These are phyloP conservation scores for Colletotrichum lini DNA, from an alignment of 2,329 filamentous ascomycete species.

Conservation along the genomic window DNA sequence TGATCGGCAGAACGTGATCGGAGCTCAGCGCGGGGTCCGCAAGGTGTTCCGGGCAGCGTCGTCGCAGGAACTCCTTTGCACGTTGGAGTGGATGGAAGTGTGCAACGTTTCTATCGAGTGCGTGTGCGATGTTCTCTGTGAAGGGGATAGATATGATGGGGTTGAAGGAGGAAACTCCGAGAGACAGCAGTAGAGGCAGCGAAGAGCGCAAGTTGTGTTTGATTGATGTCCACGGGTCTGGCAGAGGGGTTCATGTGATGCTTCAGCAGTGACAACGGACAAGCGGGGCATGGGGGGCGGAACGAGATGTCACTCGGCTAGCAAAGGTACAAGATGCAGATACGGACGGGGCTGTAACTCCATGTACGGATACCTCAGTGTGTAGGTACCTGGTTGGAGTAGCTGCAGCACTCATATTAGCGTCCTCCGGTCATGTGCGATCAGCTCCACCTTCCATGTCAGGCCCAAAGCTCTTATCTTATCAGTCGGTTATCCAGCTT, in stretches of 20 bases:
- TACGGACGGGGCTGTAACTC: neutral
- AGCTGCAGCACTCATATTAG: neutral
- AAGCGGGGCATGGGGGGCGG: conserved; percentile 39
- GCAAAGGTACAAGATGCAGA: conserved; percentile 1
- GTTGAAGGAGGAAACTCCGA: conserved; percentile 10
- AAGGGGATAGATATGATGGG: neutral
- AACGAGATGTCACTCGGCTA: conserved; percentile 38
- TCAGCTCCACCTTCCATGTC: conserved; percentile 9
- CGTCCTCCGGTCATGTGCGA: neutral
- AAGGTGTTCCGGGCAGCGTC: conserved; percentile 29
- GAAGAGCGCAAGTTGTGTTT: conserved; percentile 4
- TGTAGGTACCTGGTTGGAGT: too few relatives aligned
- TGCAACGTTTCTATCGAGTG: conserved; percentile 9
- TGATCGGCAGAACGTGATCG: conserved; percentile 44
- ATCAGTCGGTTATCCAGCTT: conserved; percentile 12
- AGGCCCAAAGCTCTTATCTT: conserved; percentile 39
- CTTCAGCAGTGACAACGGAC: conserved; percentile 37
- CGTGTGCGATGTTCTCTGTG: conserved; percentile 1
- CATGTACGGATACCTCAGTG: too few relatives aligned
- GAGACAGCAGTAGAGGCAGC: conserved; percentile 5
- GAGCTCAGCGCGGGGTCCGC: conserved; percentile 37
- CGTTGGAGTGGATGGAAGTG: neutral
- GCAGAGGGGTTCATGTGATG: conserved; percentile 42
- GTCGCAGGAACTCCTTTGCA: conserved; percentile 7
- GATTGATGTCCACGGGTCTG: conserved; percentile 32